A percentile compares a stretch with the other conserved stretches of the same genome.
Evolutionary conservation across 768 basidiomycete genomes (phyloP).

Genomic region (Solioccasus polychromus): DNA sequence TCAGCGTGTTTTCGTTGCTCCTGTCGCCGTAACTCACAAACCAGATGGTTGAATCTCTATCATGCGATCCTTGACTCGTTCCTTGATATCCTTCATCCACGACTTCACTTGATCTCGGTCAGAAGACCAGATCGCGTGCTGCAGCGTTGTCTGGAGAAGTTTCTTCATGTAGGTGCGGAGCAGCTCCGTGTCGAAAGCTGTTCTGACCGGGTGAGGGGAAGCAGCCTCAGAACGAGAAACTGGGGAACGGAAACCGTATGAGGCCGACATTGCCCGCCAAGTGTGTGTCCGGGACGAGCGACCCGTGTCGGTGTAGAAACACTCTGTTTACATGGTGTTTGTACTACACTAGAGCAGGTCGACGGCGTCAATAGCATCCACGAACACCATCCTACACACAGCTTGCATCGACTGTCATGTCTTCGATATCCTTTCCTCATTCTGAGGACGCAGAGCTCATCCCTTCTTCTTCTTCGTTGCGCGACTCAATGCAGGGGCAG

Average conservation of each 20-base stretch:
- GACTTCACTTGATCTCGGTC: slow-evolving; percentile 68
- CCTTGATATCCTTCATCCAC: slow-evolving; percentile 83
- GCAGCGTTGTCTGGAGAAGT: slow-evolving; percentile 67
- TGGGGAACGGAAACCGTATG: slow-evolving; percentile 54
- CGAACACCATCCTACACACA: background rate
- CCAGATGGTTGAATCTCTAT: slow-evolving; percentile 76
- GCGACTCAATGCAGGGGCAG: slow-evolving; percentile 39
- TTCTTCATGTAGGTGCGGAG: slow-evolving; percentile 82
- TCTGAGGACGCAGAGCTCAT: slow-evolving; percentile 36
- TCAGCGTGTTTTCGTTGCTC: slow-evolving; percentile 12
- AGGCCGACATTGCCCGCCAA: slow-evolving; percentile 20
- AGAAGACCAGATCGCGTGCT: slow-evolving; percentile 60
- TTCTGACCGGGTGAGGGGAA: slow-evolving; percentile 44
- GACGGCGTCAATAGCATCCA: background rate
- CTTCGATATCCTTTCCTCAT: slow-evolving; percentile 62
- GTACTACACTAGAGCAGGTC: slow-evolving; percentile 8
- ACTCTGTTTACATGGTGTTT: slow-evolving; percentile 29
- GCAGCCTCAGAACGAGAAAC: slow-evolving; percentile 59
- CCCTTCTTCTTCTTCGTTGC: slow-evolving; percentile 39
- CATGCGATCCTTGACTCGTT: slow-evolving; percentile 84
- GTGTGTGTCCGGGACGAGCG: no score
- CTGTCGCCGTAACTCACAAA: slow-evolving; percentile 55
- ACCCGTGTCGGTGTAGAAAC: background rate
- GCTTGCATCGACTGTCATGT: slow-evolving; percentile 42
- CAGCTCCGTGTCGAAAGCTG: slow-evolving; percentile 66